Evolutionary conservation across 345 rosid species (phyloP), one percentile per base, ranked within the genome.

Genomic region (Linum lewisii): DNA sequence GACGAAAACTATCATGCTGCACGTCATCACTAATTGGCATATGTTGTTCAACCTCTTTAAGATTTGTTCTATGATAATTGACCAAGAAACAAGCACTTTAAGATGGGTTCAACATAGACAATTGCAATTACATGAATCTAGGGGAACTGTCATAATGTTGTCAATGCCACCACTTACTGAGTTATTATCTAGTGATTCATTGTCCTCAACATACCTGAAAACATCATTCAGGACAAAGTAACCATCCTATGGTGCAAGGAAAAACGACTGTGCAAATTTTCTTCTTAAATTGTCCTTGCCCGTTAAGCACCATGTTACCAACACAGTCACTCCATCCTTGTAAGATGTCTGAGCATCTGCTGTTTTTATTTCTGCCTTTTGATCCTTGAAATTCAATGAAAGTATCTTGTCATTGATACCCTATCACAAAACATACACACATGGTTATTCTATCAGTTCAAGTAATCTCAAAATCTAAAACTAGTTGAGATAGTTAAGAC

Each of bases 211-310:
- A 18, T 68, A 84, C 72, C 90, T 81, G 59, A 90, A 80, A 21
- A 79, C 70, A 74, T 90, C 97, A 58, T 82, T 87, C 18, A 79
- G 73, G 60, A 90, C 95, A 72, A 71, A 90, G 75, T 77, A 90
- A 24, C 90, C 81, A 54, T 80, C 68, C 61, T 79, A 82, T 5
- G 88, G 86, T 16, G 87, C 93, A 42, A 90, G 79, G 63, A 90
- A 87, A 77, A 90, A 87, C n/a, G 80, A 54, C 47, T 84, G 95
- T 0, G 77, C 62, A 61, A 87, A 84, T 61, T 65, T 82, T 68
- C 64, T 83, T 14, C 60, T 72, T 57, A 60, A 55, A 54, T 77
- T 56, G 19, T 84, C 81, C 66, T 79, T 73, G 50, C 75, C 84
- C 9, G 65, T 75, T 65, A 89, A 71, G 53, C 62, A 75, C 66